A percentile compares a stretch with the other conserved stretches of the same genome.
Evolutionary conservation across 495 filamentous ascomycete genomes (phyloP).

Genomic region (Neohortaea acidophila): DNA sequence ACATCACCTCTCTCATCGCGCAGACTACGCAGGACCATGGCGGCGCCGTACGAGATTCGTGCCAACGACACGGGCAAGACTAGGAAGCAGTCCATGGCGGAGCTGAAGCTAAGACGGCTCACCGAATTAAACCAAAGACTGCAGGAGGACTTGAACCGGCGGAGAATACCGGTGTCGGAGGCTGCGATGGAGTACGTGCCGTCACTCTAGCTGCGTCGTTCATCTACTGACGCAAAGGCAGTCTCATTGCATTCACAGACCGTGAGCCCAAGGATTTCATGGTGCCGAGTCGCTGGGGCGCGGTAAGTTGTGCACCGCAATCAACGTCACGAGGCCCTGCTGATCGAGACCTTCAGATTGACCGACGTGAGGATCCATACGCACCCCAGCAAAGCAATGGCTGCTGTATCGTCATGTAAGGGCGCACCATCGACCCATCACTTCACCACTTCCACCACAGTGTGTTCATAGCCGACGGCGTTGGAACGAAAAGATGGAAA

Average conservation of each 20-base stretch:
- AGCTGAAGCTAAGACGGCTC: conserved; percentile 87
- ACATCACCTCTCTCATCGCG: background rate
- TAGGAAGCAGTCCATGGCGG: conserved; percentile 98
- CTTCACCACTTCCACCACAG: background rate
- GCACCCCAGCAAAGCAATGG: conserved; percentile 77
- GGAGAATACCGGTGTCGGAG: conserved; percentile 87
- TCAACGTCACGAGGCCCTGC: background rate
- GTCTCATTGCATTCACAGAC: conserved; percentile 91
- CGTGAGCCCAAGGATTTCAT: conserved; percentile 88
- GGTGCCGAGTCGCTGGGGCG: conserved; percentile 94
- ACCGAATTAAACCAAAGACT: conserved; percentile 91
- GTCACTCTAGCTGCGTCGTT: background rate
- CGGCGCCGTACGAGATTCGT: conserved; percentile 29
- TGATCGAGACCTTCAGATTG: conserved; percentile 38
- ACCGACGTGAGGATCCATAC: conserved; percentile 90
- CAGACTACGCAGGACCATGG: conserved; percentile 21
- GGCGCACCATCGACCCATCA: background rate
- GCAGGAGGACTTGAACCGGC: conserved; percentile 85
- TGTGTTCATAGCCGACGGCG: conserved; percentile 17
- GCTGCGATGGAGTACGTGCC: conserved; percentile 72
- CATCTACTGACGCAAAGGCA: conserved; percentile 25
- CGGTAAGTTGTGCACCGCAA: conserved; percentile 37
- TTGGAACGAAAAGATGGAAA: too few species aligned
- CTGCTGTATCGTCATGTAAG: conserved; percentile 90
- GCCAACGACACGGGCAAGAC: conserved; percentile 48